phyloP scores from a whole-genome alignment of 768 basidiomycete genomes.

The Pisolithus tinctorius region DNA sequence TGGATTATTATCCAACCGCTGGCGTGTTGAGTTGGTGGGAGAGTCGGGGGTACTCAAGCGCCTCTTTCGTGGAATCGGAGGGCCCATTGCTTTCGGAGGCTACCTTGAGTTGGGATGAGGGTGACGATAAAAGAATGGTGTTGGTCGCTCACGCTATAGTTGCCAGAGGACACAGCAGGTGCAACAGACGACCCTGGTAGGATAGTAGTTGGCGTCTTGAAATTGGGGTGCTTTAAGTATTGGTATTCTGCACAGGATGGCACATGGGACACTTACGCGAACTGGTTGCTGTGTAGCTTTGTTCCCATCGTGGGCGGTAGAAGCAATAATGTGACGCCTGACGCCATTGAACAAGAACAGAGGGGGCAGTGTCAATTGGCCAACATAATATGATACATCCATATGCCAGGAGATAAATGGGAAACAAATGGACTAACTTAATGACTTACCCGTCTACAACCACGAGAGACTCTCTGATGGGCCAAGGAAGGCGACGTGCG shows the following conservation, averaged over 20 bases:
- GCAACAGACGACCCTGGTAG: neutral
- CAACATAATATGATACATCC: neutral
- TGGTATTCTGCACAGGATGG: neutral
- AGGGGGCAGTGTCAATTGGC: neutral
- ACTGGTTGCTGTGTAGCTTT: neutral
- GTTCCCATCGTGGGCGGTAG: neutral
- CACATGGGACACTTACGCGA: neutral
- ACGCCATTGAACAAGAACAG: neutral
- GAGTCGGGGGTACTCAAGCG: constrained; percentile 1
- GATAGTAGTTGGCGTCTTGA: neutral
- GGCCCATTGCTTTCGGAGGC: constrained; percentile 13
- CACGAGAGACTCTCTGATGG: too few species aligned
- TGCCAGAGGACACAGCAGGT: neutral
- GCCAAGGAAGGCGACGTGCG: too few species aligned
- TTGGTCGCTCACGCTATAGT: constrained; percentile 1
- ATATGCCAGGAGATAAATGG: neutral
- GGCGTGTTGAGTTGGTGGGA: constrained; percentile 8
- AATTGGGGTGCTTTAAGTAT: neutral
- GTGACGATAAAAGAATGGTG: neutral
- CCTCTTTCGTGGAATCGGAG: constrained; percentile 7
- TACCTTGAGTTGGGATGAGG: neutral
- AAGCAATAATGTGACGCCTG: neutral
- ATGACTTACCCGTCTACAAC: too few species aligned
- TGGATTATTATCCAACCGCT: constrained; percentile 3
- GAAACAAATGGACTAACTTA: too few species aligned